Evolutionary conservation across 768 basidiomycete genomes (phyloP), one percentile per base, ranked within the genome.

Genomic region (Pholiota microspora): DNA sequence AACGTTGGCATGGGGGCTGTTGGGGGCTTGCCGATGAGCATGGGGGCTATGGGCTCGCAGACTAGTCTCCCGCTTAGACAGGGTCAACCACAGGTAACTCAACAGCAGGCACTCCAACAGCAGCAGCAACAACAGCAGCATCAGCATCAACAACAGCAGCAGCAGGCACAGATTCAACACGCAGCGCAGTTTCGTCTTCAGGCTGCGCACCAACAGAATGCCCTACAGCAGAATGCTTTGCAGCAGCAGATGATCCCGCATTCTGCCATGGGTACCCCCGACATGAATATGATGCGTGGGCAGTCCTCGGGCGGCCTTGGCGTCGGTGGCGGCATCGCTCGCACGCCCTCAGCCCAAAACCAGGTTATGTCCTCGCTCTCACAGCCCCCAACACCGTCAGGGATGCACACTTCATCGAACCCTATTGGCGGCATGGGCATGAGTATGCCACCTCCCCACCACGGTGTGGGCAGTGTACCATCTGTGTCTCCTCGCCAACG

Each of bases 401-500:
- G 50, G 21, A 36, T 40, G 9, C 50, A 51, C 8, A 36, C 50
- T n/a, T n/a, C 29, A 36, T 38, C 21, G 50, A 35, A 28, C 23
- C n/a, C 16, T 12, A 51, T 51, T 40, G 51, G 51, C 10, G 40
- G 28, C 3, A 45, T 51, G 23, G 16, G n/a, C 28, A 35, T 28
- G 16, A 73, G 67, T 15, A 73, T 76, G 68, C 74, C 68, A 47
- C 67, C 64, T 23, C 59, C 63, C 7, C 73, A 69, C 45, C 70
- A 64, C 47, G n/a, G 25, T 5, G 24, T 27, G 5, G 40, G 51
- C 74, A 72, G 53, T 70, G 69, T 53, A 62, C 67, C 35, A 78
- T 77, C 55, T 70, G 67, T 57, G 73, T 73, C 72, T 32, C 71
- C 66, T 47, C 65, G 67, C 21, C 73, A 69, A 57, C 61, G 74